Evolutionary conservation across 805 yeast genomes (phyloP).

Genomic region (Cyberlindnera japonica): DNA sequence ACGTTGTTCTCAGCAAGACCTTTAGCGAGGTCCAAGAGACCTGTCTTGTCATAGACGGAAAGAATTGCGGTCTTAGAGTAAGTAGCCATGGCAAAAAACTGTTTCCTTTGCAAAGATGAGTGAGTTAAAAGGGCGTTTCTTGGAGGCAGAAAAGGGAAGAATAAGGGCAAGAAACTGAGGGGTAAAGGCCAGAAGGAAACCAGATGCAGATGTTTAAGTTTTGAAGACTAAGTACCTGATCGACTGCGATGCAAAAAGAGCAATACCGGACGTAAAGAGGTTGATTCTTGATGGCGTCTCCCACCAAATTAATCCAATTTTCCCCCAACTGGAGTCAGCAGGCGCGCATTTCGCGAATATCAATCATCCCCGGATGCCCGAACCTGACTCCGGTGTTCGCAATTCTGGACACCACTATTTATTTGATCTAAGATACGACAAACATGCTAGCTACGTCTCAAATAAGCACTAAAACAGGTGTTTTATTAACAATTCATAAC

Average conservation of each 20-base stretch:
- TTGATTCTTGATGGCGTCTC: conserved; percentile 3
- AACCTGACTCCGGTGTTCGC: conserved; percentile 4
- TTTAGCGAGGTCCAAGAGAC: conserved; percentile 91
- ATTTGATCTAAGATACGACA: too few species aligned
- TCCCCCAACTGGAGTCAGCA: conserved; percentile 8
- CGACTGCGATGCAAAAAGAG: background rate
- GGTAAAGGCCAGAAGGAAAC: too few species aligned
- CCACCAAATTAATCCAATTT: conserved; percentile 16
- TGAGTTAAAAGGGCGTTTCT: too few species aligned
- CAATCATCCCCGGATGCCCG: background rate
- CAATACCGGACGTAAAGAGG: conserved; percentile 2
- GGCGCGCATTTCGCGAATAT: conserved; percentile 5
- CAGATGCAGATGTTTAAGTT: too few species aligned
- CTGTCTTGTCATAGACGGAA: conserved; percentile 97
- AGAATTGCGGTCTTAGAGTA: conserved; percentile 84
- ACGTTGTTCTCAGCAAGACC: conserved; percentile 87
- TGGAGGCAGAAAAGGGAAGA: background rate
- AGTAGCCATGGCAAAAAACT: conserved; percentile 25
- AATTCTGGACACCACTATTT: too few species aligned
- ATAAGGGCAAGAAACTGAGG: background rate
- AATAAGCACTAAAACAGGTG: background rate
- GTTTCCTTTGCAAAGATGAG: background rate
- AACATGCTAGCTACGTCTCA: too few species aligned
- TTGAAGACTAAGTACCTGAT: background rate
- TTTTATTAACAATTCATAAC: background rate